phyloP scores from a whole-genome alignment of 768 basidiomycete genomes.

The Suillus fuscotomentosus region DNA sequence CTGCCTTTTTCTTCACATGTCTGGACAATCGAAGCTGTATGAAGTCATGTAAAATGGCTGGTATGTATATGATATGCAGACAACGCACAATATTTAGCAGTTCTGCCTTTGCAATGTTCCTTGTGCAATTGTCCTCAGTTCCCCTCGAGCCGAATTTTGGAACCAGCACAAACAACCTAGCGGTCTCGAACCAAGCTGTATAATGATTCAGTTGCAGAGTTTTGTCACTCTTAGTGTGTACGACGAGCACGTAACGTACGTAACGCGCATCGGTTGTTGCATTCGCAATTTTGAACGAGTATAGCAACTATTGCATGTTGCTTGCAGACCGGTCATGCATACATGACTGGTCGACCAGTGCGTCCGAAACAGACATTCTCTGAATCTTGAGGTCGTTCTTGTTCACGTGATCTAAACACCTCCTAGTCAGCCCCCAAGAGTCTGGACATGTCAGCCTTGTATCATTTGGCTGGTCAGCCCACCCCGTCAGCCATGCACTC shows the following conservation, averaged over 20 bases:
- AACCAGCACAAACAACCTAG: not conserved
- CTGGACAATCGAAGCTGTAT: not conserved
- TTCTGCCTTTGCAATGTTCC: not conserved
- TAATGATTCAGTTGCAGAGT: not conserved
- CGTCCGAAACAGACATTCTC: not conserved
- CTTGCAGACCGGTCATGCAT: not conserved
- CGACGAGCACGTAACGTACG: not conserved
- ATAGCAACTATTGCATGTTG: not conserved
- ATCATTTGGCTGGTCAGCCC: constrained; percentile 3
- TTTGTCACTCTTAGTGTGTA: not conserved
- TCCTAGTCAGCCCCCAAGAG: not conserved
- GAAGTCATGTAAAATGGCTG: not conserved
- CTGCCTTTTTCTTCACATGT: not conserved
- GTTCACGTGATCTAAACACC: not conserved
- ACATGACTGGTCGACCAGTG: not conserved
- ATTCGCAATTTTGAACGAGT: not conserved
- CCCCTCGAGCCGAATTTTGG: not conserved
- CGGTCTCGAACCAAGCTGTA: not conserved
- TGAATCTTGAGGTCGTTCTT: not conserved
- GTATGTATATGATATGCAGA: not conserved
- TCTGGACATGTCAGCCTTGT: not conserved
- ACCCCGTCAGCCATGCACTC: constrained; percentile 16
- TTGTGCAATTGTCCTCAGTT: not conserved
- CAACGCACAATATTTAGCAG: not conserved
- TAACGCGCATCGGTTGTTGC: not conserved